These are phyloP conservation scores for Nepenthes alata DNA, from an alignment of 179 eudicot species.

Conservation along the genomic window DNA sequence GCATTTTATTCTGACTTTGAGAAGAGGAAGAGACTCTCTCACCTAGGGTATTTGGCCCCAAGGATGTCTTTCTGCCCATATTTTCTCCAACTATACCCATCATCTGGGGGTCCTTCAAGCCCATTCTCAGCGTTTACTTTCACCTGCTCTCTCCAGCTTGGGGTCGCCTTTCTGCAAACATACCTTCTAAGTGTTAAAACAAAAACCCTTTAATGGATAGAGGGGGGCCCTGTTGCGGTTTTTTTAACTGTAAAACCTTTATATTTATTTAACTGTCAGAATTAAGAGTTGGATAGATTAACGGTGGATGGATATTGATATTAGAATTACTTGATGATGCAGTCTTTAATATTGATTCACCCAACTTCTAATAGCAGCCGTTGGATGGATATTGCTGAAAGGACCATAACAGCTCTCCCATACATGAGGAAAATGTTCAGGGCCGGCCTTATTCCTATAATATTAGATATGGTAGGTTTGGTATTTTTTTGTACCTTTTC, in stretches of 20 bases:
- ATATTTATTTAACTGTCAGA: too few relatives aligned
- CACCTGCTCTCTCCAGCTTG: constrained; percentile 54
- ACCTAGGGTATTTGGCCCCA: constrained; percentile 80
- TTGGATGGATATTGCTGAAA: too few relatives aligned
- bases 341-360: background rate
- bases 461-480: background rate
- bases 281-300: background rate
- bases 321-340: background rate
- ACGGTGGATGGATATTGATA: too few relatives aligned
- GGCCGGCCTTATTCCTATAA: too few relatives aligned
- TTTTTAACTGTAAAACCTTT: too few relatives aligned
- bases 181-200: background rate
- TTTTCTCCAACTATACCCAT: constrained; percentile 89
- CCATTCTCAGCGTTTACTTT: constrained; percentile 34
- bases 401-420: background rate
- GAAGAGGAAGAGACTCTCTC: constrained; percentile 13
- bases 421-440: too few relatives aligned
- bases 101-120: constrained; percentile 46
- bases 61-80: constrained; percentile 91
- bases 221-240: background rate
- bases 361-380: background rate
- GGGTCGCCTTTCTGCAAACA: constrained; percentile 49
- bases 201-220: background rate
- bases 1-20: background rate
- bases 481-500: constrained; percentile 55